Conservation (phyloP, 768 basidiomycete species). For the Rhodotorula kratochvilovae region DNA sequence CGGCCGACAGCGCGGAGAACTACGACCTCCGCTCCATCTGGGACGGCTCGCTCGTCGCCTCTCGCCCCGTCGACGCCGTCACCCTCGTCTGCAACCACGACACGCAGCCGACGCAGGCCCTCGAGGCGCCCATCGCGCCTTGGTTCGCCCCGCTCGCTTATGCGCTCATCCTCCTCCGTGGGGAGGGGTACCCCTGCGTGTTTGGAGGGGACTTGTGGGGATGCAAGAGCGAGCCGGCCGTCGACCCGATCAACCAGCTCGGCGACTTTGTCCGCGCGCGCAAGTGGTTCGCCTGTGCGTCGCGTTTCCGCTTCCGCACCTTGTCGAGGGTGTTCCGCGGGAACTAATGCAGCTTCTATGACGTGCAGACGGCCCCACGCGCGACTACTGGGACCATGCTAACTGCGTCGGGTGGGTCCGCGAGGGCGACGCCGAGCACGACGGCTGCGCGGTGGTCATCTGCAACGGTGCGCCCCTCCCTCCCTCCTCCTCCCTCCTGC, state of each 20-base stretch:
- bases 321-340: too few relatives aligned
- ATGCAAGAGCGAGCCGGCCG: conserved; percentile 43
- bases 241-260: conserved; percentile 47
- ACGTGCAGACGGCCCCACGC: conserved; percentile 46
- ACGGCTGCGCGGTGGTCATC: conserved; percentile 48
- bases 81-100: conserved; percentile 41
- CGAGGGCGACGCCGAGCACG: conserved; percentile 48
- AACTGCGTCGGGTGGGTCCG: conserved; percentile 52
- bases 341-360: too few relatives aligned
- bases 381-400: conserved; percentile 50
- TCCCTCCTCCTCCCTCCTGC: neutral
- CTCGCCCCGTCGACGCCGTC: conserved; percentile 51
- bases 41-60: conserved; percentile 49
- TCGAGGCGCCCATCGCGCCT: conserved; percentile 49
- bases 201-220: conserved; percentile 51
- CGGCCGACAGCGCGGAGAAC: conserved; percentile 46
- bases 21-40: conserved; percentile 50
- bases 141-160: conserved; percentile 52
- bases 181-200: conserved; percentile 44
- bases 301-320: neutral
- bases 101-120: conserved; percentile 49
- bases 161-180: conserved; percentile 50
- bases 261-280: conserved; percentile 47
- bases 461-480: conserved; percentile 32
- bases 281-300: conserved; percentile 34